Base-by-base conservation (phyloP, 805 yeast genomes). In the Metschnikowia dekortorum region DNA sequence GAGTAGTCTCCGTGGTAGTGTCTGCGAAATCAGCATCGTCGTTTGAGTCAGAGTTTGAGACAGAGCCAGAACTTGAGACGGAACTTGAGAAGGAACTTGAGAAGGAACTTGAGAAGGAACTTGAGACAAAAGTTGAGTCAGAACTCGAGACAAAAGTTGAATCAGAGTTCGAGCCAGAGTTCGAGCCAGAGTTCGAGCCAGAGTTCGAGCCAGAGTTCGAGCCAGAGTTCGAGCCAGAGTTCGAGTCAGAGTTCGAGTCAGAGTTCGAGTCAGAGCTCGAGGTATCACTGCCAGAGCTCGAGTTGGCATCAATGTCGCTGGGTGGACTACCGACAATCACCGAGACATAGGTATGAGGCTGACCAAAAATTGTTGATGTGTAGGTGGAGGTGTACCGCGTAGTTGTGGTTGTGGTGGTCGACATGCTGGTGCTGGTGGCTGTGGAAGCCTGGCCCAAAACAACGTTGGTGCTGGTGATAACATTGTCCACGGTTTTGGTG, bases 381-480 rank as follows among this genome's bases (percentile, higher is more conserved):
- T 67, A 72, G 7, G 78, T 73, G 14, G 76, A 75, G 39, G 77
- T 73, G 58, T 71, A 73, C 30, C 64, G 61, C 26, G 77, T 73
- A 28, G 66, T 61, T 16, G 78, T 73, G 37, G 65, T 58, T 14
- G 73, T 69, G 18, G 65, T 56, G 22, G 75, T 69, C 45, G 62
- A 59, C 33, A 65, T 56, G 28, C 59, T 51, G 44, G 61, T 49
- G 51, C 69, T 61, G 18, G 74, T 68, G 18, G 50, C 39, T 16
- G 75, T 70, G 2, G 62, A 52, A 32, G 61, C 58, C 16, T 61
- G 53, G 22, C 70, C 74, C 36, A 63, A 53, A 5, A 70, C 73
- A 7, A 66, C 60, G 35, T 67, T 62, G 39, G 62, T 57, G 53
- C 66, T 65, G 10, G 78, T 73, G 37, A 65, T 60, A 14, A 62